Evolutionary conservation across 352 stramenopile genomes (phyloP).

Genomic region (Phytophthora pluvialis): DNA sequence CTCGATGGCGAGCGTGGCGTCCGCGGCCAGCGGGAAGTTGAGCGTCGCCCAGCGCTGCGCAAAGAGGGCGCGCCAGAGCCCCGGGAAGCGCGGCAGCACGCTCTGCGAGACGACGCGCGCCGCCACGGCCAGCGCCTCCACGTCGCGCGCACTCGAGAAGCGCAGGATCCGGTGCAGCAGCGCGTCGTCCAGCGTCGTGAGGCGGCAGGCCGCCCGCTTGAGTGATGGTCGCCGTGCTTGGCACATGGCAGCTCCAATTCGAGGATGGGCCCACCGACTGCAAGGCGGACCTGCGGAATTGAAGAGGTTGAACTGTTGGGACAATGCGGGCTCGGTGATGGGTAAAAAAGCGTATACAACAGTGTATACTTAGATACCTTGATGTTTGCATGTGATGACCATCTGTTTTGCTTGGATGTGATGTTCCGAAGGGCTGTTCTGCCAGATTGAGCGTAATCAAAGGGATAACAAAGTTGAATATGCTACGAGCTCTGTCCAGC

Average conservation of each 20-base stretch:
- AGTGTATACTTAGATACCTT: slow-evolving; percentile 2
- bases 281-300: slow-evolving; percentile 16
- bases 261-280: too few species aligned
- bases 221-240: slow-evolving; percentile 19
- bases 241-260: slow-evolving; percentile 28
- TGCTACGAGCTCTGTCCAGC: too few species aligned
- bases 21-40: slow-evolving; percentile 57
- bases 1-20: slow-evolving; percentile 38
- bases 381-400: background rate
- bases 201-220: slow-evolving; percentile 22
- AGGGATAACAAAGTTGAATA: too few species aligned
- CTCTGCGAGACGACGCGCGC: slow-evolving; percentile 41
- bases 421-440: slow-evolving; percentile 4
- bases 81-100: slow-evolving; percentile 57
- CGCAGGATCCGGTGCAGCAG: slow-evolving; percentile 51
- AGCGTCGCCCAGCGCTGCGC: slow-evolving; percentile 61
- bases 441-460: slow-evolving; percentile 4
- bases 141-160: slow-evolving; percentile 49
- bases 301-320: slow-evolving; percentile 14
- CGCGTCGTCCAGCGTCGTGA: slow-evolving; percentile 56
- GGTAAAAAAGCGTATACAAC: slow-evolving; percentile 11
- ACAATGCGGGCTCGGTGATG: slow-evolving; percentile 22
- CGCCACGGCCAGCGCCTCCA: slow-evolving; percentile 60
- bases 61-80: slow-evolving; percentile 68
- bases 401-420: too few species aligned